These are phyloP conservation scores for Fusarium fracticaudum DNA, from an alignment of 2,329 filamentous ascomycete genomes.

Conservation along the genomic window DNA sequence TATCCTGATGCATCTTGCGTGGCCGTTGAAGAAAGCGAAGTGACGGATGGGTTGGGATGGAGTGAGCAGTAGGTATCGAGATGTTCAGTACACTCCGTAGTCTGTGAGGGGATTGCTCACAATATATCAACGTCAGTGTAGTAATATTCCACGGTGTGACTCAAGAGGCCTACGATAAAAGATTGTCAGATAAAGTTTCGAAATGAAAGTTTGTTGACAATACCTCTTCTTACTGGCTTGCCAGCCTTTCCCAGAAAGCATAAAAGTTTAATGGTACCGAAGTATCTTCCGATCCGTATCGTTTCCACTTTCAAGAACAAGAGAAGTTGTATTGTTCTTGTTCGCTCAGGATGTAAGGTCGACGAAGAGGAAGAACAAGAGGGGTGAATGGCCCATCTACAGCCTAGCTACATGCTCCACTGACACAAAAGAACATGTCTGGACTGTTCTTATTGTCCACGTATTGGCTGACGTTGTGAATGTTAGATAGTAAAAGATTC, in stretches of 20 bases:
- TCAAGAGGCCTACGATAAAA: background rate
- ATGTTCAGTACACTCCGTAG: accelerated
- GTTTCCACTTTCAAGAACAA: accelerated
- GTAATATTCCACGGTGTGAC: background rate
- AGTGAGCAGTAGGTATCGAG: background rate
- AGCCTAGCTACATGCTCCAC: background rate
- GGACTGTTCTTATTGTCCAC: background rate
- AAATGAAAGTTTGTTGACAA: background rate
- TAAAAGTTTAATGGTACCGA: background rate
- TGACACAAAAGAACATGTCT: accelerated
- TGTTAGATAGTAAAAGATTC: accelerated
- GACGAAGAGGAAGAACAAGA: background rate
- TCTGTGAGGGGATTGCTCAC: accelerated
- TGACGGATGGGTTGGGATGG: too few species aligned
- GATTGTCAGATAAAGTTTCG: background rate
- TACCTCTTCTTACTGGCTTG: background rate
- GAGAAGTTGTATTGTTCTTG: accelerated
- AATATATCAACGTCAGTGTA: accelerated
- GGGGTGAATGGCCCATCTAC: accelerated
- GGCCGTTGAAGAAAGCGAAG: accelerated
- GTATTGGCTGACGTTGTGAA: accelerated
- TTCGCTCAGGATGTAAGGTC: background rate
- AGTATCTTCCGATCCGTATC: too few species aligned
- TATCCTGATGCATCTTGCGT: background rate
- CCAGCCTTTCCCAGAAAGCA: background rate